A percentile compares a stretch with the other conserved stretches of the same genome.
phyloP scores from a whole-genome alignment of 208 protist species.

The Eutreptiella sp. region DNA sequence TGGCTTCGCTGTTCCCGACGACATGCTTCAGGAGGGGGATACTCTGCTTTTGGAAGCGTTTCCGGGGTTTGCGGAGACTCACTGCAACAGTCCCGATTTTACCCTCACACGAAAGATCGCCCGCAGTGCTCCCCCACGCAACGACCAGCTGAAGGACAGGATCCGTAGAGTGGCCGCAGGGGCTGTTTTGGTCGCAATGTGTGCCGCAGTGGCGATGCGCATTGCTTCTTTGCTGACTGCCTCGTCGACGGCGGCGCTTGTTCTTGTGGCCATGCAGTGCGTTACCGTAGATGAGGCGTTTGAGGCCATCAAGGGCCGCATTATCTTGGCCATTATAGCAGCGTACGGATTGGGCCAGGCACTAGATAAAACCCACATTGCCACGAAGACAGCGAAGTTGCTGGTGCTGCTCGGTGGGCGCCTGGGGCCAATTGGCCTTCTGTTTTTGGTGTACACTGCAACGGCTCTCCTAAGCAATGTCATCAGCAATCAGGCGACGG shows the following conservation, averaged over 20 bases:
- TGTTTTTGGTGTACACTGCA: background rate
- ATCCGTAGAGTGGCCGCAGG: background rate
- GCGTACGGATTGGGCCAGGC: background rate
- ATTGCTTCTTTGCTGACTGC: background rate
- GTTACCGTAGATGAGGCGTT: background rate
- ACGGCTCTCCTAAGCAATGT: slow-evolving; percentile 8
- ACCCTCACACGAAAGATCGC: background rate
- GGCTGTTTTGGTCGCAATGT: background rate
- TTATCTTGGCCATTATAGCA: slow-evolving; percentile 7
- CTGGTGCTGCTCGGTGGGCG: background rate
- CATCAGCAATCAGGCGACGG: slow-evolving; percentile 20
- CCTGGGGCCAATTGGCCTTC: background rate
- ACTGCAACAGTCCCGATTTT: background rate
- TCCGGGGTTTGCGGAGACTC: background rate
- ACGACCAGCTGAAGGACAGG: background rate
- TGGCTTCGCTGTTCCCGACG: no score
- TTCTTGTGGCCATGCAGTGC: slow-evolving; percentile 1
- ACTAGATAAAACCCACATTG: slow-evolving; percentile 8
- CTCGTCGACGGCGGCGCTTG: background rate
- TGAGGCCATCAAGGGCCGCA: background rate
- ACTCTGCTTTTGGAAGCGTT: background rate
- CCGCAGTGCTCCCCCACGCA: background rate
- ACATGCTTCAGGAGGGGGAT: background rate
- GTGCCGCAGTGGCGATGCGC: background rate
- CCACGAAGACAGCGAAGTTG: background rate